Evolutionary conservation across 164 flowering plant species (phyloP).

Genomic region (Cinnamomum chago): DNA sequence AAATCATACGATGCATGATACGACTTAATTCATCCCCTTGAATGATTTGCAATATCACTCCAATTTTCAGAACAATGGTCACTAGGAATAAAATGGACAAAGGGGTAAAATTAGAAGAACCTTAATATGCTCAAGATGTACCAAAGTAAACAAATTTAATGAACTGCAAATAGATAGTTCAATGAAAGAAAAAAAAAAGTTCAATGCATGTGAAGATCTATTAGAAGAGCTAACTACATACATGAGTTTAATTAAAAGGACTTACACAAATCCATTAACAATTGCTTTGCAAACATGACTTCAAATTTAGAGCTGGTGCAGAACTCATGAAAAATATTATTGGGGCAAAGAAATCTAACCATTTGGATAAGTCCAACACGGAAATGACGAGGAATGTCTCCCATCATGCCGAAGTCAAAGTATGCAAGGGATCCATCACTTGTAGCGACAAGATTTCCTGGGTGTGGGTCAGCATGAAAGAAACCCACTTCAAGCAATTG

Average conservation of each 20-base stretch:
- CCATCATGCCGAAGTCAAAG: conserved; percentile 99
- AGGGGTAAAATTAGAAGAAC: neutral
- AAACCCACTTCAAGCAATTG: conserved; percentile 97
- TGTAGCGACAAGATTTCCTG: conserved; percentile 91
- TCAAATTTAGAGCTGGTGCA: neutral
- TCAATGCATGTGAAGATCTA: neutral
- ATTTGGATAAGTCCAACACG: conserved; percentile 92
- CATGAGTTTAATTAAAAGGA: neutral
- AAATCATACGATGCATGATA: too few relatives aligned
- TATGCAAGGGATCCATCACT: conserved; percentile 76
- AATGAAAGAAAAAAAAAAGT: neutral
- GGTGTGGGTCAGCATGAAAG: conserved; percentile 99
- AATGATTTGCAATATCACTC: too few relatives aligned
- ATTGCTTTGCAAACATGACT: neutral
- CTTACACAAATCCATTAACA: neutral
- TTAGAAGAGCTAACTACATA: neutral
- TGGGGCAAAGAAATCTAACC: conserved; percentile 39
- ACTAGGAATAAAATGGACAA: neutral
- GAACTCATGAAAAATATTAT: neutral
- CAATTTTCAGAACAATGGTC: neutral
- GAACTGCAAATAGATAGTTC: neutral
- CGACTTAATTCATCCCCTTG: too few relatives aligned
- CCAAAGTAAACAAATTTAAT: neutral
- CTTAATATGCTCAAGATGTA: neutral
- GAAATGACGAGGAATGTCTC: conserved; percentile 91